phyloP scores from a whole-genome alignment of 352 stramenopile species.

The Globisporangium nagaii region DNA sequence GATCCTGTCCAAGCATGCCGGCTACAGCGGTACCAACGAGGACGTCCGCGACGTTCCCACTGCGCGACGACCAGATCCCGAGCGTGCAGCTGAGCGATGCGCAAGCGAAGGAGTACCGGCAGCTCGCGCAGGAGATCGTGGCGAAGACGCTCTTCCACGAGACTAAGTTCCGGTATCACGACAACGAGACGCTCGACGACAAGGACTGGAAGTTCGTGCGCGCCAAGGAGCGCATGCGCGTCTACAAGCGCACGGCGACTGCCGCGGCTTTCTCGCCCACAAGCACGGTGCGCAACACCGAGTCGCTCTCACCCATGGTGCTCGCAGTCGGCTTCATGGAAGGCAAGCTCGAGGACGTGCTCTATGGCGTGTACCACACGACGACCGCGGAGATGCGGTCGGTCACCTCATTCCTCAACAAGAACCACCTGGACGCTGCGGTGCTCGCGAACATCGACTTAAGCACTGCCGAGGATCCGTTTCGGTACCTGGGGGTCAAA shows the following conservation, averaged over 20 bases:
- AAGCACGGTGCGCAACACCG: not conserved
- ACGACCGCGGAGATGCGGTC: constrained; percentile 41
- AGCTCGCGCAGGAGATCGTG: constrained; percentile 34
- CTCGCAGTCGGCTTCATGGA: constrained; percentile 30
- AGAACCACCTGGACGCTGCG: constrained; percentile 30
- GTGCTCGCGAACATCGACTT: constrained; percentile 36
- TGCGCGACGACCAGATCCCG: constrained; percentile 8
- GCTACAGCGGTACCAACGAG: no score
- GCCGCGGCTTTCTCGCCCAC: not conserved
- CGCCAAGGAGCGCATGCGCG: constrained; percentile 23
- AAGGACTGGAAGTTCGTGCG: constrained; percentile 29
- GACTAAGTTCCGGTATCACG: constrained; percentile 18
- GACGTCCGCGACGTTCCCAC: constrained; percentile 9
- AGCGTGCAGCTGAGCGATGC: constrained; percentile 19
- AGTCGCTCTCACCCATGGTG: constrained; percentile 29
- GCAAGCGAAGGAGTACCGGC: constrained; percentile 24
- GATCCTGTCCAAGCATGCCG: no score
- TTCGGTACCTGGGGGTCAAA: constrained; percentile 43
- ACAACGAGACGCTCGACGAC: constrained; percentile 14
- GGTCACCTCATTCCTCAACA: constrained; percentile 30
- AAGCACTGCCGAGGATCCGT: constrained; percentile 29
- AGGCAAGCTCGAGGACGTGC: constrained; percentile 33
- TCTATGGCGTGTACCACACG: constrained; percentile 47
- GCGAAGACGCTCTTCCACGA: constrained; percentile 40
- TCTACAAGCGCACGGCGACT: constrained; percentile 27